Percentiles rank a stretch among this genome's conserved stretches.
Conservation (phyloP, 2,329 filamentous ascomycete genomes). For the Apiospora aurea region DNA sequence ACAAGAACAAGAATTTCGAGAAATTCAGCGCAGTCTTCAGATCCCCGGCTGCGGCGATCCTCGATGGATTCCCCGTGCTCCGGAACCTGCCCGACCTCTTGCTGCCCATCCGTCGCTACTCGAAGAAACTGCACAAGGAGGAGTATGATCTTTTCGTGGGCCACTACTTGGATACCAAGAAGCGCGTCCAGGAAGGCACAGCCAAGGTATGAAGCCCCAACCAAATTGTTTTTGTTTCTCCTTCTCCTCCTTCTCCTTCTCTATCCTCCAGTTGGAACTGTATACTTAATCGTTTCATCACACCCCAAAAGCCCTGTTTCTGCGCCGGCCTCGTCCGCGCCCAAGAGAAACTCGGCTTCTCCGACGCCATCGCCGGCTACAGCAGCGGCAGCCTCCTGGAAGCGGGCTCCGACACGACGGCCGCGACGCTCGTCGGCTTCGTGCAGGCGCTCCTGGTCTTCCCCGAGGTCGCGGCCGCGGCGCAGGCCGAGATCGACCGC, state of each 20-base stretch:
- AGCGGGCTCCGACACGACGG: slow-evolving; percentile 50
- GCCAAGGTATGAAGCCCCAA: background rate
- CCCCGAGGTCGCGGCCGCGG: slow-evolving; percentile 55
- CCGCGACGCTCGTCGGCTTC: slow-evolving; percentile 54
- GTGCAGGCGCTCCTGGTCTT: slow-evolving; percentile 56
- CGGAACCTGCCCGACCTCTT: slow-evolving; percentile 52
- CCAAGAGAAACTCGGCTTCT: slow-evolving; percentile 41
- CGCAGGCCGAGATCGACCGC: slow-evolving; percentile 56
- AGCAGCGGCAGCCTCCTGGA: slow-evolving; percentile 38
- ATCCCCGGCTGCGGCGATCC: slow-evolving; percentile 46
- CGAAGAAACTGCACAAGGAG: slow-evolving; percentile 49
- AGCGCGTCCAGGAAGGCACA: background rate
- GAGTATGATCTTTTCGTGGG: slow-evolving; percentile 51
- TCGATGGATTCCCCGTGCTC: slow-evolving; percentile 56
- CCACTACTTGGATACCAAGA: slow-evolving; percentile 48
- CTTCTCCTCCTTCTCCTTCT: background rate
- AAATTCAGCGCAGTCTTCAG: slow-evolving; percentile 34
- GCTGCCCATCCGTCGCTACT: slow-evolving; percentile 47
- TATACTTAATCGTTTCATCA: too few species aligned
- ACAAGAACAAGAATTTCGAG: background rate
- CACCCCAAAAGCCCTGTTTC: slow-evolving; percentile 39
- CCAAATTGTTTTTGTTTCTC: background rate
- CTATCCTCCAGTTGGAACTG: too few species aligned
- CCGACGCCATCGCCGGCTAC: slow-evolving; percentile 44
- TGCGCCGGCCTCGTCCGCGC: slow-evolving; percentile 35